Evolutionary conservation across 2,329 filamentous ascomycete species (phyloP), one percentile per base, ranked within the genome.

Genomic region (Talaromyces sp.): DNA sequence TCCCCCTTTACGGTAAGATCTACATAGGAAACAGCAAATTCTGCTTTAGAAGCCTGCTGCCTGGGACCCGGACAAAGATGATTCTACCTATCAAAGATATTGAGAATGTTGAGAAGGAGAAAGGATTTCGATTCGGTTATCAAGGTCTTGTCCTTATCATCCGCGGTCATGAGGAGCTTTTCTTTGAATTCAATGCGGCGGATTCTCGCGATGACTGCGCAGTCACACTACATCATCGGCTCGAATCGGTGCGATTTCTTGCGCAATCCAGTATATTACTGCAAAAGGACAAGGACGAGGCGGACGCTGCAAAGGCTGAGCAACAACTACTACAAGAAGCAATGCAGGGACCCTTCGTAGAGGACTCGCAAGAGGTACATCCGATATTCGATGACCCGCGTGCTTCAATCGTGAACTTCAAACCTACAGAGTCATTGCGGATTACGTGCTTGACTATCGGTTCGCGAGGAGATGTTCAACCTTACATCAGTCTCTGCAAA

Each of bases 391-490:
- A 98, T 73, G 94, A 98, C 71, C 89, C 91, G 9, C 88, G 89
- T 69, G 91, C 92, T 4, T 97, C 93, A 0, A 90, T 97, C 65
- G 84, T 97, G 68, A 92, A 95, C 70, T 96, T 97, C 80, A 97
- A 96, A 77, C 94, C 95, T 0, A 80, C 87, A 1, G 84, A 91
- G 70, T 83, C 93, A 2, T 81, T 99, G 74, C 89, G 84, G 22
- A 90, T 99, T 66, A 97, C 94, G 1, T 99, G 95, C 74, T 82
- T 99, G 43, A 99, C 95, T 0, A 99, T 99, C 68, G 95, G 95
- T 16, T 97, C 94, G 13, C 86, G 95, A 66, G 95, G 95, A 27
- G 95, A 99, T 74, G 94, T 99, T 3, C 95, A 99, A 75, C 95
- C 95, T 0, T 99, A 98, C 75, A 98, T 99, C 75, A 93, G 95